phyloP scores from a whole-genome alignment of 192 early-diverging fungal species.

The Dissophora ornata region DNA sequence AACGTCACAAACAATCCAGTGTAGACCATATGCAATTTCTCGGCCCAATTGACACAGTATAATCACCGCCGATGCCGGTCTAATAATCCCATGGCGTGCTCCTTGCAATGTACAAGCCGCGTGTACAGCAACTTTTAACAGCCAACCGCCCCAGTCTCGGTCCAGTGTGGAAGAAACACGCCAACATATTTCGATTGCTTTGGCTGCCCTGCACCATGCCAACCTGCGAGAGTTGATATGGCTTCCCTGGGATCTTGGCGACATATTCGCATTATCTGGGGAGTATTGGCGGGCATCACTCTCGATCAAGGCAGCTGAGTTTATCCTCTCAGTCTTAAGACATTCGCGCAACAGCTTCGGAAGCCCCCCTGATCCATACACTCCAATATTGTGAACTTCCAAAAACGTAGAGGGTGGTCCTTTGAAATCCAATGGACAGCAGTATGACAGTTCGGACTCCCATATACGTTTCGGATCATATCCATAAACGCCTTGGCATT shows the following conservation, averaged over 20 bases:
- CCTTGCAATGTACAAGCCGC: conserved; percentile 17
- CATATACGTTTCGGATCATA: conserved; percentile 9
- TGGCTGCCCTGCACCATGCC: conserved; percentile 9
- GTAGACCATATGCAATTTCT: conserved; percentile 8
- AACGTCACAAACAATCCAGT: neutral
- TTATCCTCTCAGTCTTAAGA: conserved; percentile 1
- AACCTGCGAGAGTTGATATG: neutral
- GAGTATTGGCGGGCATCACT: no score
- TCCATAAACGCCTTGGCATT: conserved; percentile 4
- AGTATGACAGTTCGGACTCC: neutral
- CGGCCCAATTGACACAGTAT: conserved; percentile 2
- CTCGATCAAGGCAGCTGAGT: neutral
- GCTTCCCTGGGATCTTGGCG: neutral
- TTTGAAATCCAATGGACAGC: conserved; percentile 4
- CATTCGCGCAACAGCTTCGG: neutral
- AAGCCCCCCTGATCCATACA: conserved; percentile 8
- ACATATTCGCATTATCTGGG: neutral
- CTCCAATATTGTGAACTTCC: conserved; percentile 4
- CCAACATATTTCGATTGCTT: conserved; percentile 4
- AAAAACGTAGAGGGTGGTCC: neutral
- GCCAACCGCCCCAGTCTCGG: conserved; percentile 2
- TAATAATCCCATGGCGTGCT: neutral
- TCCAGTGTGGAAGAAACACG: conserved; percentile 5
- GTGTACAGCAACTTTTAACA: conserved; percentile 1
- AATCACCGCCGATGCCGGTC: neutral